Base-by-base conservation (phyloP, 352 stramenopile genomes). In the Paralagenidium karlingii region DNA sequence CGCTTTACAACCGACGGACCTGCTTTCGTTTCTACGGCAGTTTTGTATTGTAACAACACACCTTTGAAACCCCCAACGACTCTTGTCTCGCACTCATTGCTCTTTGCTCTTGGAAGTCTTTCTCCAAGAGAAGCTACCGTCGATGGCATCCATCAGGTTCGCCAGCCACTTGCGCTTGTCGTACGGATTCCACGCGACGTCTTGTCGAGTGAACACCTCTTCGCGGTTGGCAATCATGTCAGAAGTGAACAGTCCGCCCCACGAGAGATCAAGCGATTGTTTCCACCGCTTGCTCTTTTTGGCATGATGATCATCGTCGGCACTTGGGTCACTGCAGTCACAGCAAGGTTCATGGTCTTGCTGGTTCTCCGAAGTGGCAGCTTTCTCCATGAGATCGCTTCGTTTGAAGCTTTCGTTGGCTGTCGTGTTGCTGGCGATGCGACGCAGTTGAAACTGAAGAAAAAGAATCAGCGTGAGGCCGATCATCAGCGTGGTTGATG, bases 341-440 rank as follows among this genome's bases (percentile, higher is more conserved):
- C 22, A 32, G 15, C 30, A n/a, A 4, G 44, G 22, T 16, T 27
- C 28, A 24, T 40, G 30, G 19, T 39, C 18, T 5, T 46, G 22
- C 8, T 11, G 18, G 16, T 47, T n/a, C 4, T 53, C 38, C 4
- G 16, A 16, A 9, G 75, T 45, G 25, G 67, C 52, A 3, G 67
- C 70, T 49, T 69, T 46, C n/a, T 76, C 60, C 25, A 53, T 63
- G n/a, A 87, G 49, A 15, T 73, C 64, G 50, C 86, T 68, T 25
- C 76, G 76, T 52, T 90, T 90, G 38, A 90, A 90, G 9, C 73
- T 68, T 47, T 90, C 76, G 42, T 82, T 85, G 3, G 76, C 74
- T 3, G 76, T 87, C 37, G 63, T 62, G 25, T 90, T 90, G 39
- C 63, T 63, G 8, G 56, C 46, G 41, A 90, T 81, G 24, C 76